phyloP scores from a whole-genome alignment of 169 alveolate species.

The Eimeria tenella region DNA sequence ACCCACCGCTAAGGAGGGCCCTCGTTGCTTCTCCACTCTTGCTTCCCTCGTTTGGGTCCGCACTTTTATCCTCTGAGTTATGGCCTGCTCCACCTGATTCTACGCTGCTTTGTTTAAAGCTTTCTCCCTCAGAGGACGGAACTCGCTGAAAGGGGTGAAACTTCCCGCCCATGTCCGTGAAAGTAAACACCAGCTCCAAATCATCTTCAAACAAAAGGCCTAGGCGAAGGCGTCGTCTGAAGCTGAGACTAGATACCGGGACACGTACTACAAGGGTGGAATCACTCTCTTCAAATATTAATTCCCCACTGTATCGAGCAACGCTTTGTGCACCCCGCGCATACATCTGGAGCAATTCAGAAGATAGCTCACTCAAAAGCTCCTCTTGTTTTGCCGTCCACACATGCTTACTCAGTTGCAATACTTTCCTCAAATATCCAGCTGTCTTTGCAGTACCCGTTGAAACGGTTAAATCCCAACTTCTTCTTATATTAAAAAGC shows the following conservation, averaged over 20 bases:
- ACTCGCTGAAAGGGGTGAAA: slow-evolving; percentile 58
- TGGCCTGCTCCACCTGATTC: neutral
- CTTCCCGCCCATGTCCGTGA: slow-evolving; percentile 35
- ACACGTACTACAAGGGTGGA: neutral
- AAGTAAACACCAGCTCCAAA: slow-evolving; percentile 32
- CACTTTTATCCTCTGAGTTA: neutral
- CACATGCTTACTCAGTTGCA: neutral
- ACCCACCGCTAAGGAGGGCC: neutral
- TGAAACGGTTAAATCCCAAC: slow-evolving; percentile 2
- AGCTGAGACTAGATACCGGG: slow-evolving; percentile 3
- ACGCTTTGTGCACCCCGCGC: slow-evolving; percentile 46
- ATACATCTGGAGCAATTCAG: slow-evolving; percentile 45
- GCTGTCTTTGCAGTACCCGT: neutral
- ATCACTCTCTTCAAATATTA: neutral
- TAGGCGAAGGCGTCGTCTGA: slow-evolving; percentile 3
- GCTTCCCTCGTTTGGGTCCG: neutral
- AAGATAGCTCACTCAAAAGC: neutral
- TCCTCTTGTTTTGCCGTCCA: slow-evolving; percentile 34
- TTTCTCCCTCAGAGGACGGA: neutral
- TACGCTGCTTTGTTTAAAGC: neutral
- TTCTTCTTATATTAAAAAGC: slow-evolving; percentile 5
- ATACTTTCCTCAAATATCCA: neutral
- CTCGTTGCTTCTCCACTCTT: neutral
- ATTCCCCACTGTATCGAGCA: neutral
- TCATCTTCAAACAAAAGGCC: neutral